Conservation (phyloP, 2,329 filamentous ascomycete species). For the Sclerotinia sclerotiorum region DNA sequence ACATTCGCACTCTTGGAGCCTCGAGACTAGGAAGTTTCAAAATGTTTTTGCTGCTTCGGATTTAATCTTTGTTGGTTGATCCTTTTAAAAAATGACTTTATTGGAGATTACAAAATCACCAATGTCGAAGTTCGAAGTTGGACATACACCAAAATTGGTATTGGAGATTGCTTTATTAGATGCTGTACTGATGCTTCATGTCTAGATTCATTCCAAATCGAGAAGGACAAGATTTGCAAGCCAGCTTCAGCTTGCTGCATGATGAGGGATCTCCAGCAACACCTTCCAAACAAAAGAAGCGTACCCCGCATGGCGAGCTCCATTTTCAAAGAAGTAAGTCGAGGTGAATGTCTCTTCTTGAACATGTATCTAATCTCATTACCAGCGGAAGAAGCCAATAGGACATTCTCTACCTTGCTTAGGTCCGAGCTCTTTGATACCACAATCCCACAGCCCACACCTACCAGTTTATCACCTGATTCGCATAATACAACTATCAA, state of each 20-base stretch:
- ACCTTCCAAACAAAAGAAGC: conserved; percentile 80
- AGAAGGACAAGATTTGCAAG: conserved; percentile 87
- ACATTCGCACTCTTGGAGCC: not conserved
- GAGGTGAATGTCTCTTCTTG: not conserved
- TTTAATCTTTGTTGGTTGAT: conserved; percentile 3
- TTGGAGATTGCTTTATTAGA: not conserved
- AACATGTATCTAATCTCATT: conserved; percentile 5
- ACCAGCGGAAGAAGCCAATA: conserved; percentile 88
- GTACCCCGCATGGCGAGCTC: conserved; percentile 82
- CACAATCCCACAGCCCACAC: conserved; percentile 78
- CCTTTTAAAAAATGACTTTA: not conserved
- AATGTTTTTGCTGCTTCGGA: not conserved
- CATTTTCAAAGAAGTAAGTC: conserved; percentile 87
- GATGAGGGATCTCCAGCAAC: conserved; percentile 93
- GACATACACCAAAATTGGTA: not conserved
- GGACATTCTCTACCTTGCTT: conserved; percentile 83
- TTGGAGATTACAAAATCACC: not conserved
- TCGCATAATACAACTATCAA: conserved; percentile 57
- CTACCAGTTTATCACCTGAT: conserved; percentile 62
- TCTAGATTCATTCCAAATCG: conserved; percentile 93
- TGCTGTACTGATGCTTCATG: conserved; percentile 30
- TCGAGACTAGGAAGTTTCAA: not conserved
- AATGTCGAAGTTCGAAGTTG: not conserved
- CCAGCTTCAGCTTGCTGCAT: conserved; percentile 87
- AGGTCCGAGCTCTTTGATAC: conserved; percentile 90